A percentile compares a stretch with the other conserved stretches of the same genome.
Conservation (phyloP, 1,139 yeast species). For the Sugiyamaella pinicola region DNA sequence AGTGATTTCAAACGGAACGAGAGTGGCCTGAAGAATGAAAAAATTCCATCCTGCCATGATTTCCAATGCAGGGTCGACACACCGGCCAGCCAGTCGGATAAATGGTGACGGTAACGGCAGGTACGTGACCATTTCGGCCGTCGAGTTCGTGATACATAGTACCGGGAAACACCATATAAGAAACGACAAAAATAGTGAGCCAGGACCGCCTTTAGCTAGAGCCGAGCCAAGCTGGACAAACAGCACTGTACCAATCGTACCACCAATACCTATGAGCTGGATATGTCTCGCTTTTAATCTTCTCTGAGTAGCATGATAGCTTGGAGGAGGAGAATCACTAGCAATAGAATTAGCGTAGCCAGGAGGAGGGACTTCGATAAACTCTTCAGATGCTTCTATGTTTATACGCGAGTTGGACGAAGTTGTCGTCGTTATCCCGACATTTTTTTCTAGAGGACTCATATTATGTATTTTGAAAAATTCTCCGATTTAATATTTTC, state of each 20-base stretch:
- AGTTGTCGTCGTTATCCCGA: too few relatives aligned
- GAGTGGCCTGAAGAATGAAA: constrained; percentile 72
- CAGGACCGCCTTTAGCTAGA: constrained; percentile 74
- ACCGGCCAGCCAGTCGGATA: constrained; percentile 56
- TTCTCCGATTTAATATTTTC: too few relatives aligned
- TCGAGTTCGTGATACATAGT: constrained; percentile 65
- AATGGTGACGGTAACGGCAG: constrained; percentile 73
- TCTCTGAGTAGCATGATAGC: constrained; percentile 30
- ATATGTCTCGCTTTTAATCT: constrained; percentile 47
- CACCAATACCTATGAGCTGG: constrained; percentile 79
- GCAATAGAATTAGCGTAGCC: background rate
- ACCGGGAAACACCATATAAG: constrained; percentile 62
- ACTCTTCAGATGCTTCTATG: too few relatives aligned
- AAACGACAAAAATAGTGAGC: constrained; percentile 68
- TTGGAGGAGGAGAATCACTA: constrained; percentile 24
- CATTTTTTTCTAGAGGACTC: too few relatives aligned
- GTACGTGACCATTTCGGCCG: constrained; percentile 83
- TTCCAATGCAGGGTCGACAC: constrained; percentile 70
- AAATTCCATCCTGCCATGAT: constrained; percentile 81
- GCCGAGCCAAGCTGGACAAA: constrained; percentile 76
- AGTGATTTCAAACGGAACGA: constrained; percentile 80
- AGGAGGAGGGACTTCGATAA: constrained; percentile 2
- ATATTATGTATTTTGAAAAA: too few relatives aligned
- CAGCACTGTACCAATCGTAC: constrained; percentile 81
- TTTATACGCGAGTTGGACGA: too few relatives aligned